Conservation (phyloP, 176 grass and related monocot species). For the Oryza longistaminata region DNA sequence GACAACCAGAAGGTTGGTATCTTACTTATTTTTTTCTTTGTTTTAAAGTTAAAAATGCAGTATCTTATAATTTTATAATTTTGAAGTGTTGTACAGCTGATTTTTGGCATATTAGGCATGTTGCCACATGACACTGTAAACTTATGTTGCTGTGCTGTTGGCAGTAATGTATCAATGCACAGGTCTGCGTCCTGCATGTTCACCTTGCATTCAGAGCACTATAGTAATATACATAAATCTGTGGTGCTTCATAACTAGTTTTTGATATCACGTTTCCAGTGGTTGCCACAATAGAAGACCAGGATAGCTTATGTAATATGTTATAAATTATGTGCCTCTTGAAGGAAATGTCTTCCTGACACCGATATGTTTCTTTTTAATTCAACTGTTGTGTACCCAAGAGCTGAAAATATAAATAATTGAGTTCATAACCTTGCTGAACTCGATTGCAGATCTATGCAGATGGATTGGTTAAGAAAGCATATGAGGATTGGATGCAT, state of each 20-base stretch:
- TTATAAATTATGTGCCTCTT: neutral
- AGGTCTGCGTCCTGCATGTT: neutral
- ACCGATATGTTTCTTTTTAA: neutral
- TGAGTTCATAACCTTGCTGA: conserved; percentile 9
- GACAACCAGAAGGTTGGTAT: conserved; percentile 78
- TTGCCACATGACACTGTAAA: neutral
- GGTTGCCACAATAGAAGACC: neutral
- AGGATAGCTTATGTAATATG: conserved; percentile 19
- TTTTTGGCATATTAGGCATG: neutral
- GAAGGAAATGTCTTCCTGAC: neutral
- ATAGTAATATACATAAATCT: neutral
- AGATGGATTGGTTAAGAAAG: conserved; percentile 78
- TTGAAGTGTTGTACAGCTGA: neutral
- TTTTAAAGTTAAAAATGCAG: conserved; percentile 5
- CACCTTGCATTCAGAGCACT: neutral
- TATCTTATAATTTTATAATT: conserved; percentile 9
- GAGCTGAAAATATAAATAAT: conserved; percentile 8
- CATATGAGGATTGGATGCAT: conserved; percentile 86
- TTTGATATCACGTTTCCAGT: neutral
- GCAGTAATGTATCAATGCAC: neutral
- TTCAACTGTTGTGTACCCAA: neutral
- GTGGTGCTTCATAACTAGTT: neutral
- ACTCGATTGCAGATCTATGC: conserved; percentile 55
- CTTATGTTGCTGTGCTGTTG: neutral
- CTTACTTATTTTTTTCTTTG: neutral